Evolutionary conservation across 495 filamentous ascomycete genomes (phyloP).

Genomic region (Penicillium silybi): DNA sequence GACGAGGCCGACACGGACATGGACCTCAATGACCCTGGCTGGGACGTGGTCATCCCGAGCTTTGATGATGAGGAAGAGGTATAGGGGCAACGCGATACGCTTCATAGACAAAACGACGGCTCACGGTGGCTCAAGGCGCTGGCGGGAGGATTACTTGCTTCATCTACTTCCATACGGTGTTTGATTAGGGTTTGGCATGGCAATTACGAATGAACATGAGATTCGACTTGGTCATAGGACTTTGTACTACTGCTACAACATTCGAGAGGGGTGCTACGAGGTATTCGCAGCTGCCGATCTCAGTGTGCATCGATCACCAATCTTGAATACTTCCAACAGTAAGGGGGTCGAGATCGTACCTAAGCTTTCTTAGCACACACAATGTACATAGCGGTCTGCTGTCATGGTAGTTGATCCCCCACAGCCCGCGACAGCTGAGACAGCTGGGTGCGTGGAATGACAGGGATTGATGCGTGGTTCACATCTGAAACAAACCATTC

Average conservation of each 20-base stretch:
- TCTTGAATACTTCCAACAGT: background rate
- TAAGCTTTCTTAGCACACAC: background rate
- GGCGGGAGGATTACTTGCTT: constrained; percentile 1
- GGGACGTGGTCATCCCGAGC: constrained; percentile 61
- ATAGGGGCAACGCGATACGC: background rate
- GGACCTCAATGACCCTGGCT: constrained; percentile 51
- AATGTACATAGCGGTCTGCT: background rate
- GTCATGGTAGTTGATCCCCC: background rate
- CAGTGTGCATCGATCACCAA: background rate
- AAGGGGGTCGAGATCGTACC: background rate
- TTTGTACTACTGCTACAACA: background rate
- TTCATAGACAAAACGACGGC: background rate
- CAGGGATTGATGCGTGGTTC: background rate
- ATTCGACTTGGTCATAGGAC: background rate
- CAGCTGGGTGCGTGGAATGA: background rate
- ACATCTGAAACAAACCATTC: constrained; percentile 7
- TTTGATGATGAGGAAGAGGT: constrained; percentile 51
- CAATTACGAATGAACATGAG: background rate
- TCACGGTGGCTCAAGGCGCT: background rate
- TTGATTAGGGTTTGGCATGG: background rate
- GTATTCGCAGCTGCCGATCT: background rate
- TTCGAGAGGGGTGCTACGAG: background rate
- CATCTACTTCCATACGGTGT: background rate
- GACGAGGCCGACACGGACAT: constrained; percentile 30
- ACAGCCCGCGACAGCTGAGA: constrained; percentile 1